These are phyloP conservation scores for Alternaria alternata DNA, from an alignment of 2,329 filamentous ascomycete species.

Conservation along the genomic window DNA sequence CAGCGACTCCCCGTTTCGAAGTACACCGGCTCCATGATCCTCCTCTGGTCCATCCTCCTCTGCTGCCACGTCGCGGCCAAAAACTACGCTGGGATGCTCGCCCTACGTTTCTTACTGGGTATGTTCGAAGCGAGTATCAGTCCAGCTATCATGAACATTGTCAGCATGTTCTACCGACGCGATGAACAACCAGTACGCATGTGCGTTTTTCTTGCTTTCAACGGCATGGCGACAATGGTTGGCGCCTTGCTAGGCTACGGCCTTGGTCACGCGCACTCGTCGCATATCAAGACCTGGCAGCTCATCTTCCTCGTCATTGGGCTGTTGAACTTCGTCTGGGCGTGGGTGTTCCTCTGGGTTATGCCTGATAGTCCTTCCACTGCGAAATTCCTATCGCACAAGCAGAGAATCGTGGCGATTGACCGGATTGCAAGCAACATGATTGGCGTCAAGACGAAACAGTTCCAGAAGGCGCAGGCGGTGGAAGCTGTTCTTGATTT, in stretches of 20 bases:
- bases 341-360: conserved; percentile 45
- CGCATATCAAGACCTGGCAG: conserved; percentile 44
- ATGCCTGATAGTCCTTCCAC: conserved; percentile 50
- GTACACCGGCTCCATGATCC: conserved; percentile 49
- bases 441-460: conserved; percentile 54
- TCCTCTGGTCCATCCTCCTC: conserved; percentile 57
- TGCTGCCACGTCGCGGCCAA: conserved; percentile 53
- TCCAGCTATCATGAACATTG: conserved; percentile 51
- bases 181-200: conserved; percentile 54
- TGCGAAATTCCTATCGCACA: conserved; percentile 50
- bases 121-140: conserved; percentile 50
- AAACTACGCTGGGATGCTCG: conserved; percentile 49
- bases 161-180: conserved; percentile 49
- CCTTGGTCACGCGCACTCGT: conserved; percentile 40
- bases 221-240: conserved; percentile 51
- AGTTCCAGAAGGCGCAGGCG: conserved; percentile 49
- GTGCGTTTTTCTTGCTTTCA: conserved; percentile 55
- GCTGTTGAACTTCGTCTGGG: conserved; percentile 48
- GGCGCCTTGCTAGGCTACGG: conserved; percentile 49
- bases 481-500: conserved; percentile 53
- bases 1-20: conserved; percentile 49
- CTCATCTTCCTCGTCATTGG: conserved; percentile 51
- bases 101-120: conserved; percentile 46
- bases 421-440: conserved; percentile 53
- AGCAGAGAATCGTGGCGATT: conserved; percentile 51